These are phyloP conservation scores for Erysimum cheiri DNA, from an alignment of 441 rosid genomes.

Conservation along the genomic window DNA sequence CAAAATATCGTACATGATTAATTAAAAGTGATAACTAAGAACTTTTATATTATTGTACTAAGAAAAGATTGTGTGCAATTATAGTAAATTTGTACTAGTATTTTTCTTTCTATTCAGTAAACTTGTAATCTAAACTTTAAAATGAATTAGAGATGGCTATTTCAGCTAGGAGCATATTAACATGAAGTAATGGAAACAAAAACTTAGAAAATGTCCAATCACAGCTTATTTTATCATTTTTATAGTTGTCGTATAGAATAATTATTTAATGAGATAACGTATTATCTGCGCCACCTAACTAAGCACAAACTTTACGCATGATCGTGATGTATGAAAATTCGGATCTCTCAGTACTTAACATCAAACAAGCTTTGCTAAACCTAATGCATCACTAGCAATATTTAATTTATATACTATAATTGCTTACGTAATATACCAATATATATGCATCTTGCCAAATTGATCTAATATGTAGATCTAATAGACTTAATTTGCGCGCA, in stretches of 20 bases:
- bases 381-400: constrained; percentile 17
- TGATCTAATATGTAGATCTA: neutral
- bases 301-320: constrained; percentile 39
- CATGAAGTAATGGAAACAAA: neutral
- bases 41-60: neutral
- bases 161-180: neutral
- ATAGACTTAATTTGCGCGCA: neutral
- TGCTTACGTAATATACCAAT: neutral
- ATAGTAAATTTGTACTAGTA: neutral
- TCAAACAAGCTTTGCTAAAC: constrained; percentile 16
- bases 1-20: too few species aligned
- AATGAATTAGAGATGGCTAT: neutral
- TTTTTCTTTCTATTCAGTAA: neutral
- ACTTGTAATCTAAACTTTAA: neutral
- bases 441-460: neutral
- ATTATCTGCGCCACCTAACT: constrained; percentile 34
- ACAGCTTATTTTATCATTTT: neutral
- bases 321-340: constrained; percentile 26
- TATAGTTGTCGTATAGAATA: neutral
- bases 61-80: neutral
- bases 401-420: neutral
- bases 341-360: constrained; percentile 2
- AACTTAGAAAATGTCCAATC: constrained; percentile 15
- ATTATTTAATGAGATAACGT: constrained; percentile 14
- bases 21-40: neutral